phyloP scores from a whole-genome alignment of 495 filamentous ascomycete species.

The Hypoxylon lienhwacheense region DNA sequence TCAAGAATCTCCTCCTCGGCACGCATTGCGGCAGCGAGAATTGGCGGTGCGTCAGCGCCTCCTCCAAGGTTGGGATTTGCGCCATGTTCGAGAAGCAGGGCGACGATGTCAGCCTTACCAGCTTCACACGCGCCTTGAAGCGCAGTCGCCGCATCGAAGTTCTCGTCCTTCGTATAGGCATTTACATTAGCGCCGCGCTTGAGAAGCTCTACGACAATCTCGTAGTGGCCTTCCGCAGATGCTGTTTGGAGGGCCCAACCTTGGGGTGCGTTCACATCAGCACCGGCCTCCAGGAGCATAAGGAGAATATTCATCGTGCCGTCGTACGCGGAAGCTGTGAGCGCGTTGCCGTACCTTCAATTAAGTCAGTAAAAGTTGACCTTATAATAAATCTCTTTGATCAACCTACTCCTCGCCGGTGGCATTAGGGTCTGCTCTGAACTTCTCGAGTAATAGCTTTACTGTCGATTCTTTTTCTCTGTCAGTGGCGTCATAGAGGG shows the following conservation, averaged over 20 bases:
- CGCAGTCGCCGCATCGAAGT: slow-evolving; percentile 37
- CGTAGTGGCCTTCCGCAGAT: slow-evolving; percentile 38
- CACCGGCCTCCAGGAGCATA: slow-evolving; percentile 34
- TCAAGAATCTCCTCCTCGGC: slow-evolving; percentile 37
- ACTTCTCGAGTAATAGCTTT: slow-evolving; percentile 33
- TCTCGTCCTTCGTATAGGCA: slow-evolving; percentile 27
- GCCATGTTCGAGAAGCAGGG: slow-evolving; percentile 36
- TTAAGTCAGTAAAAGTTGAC: slow-evolving; percentile 8
- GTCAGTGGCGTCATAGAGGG: slow-evolving; percentile 39
- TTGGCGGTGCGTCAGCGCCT: slow-evolving; percentile 35
- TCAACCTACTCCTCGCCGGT: slow-evolving; percentile 36
- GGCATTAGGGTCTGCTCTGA: slow-evolving; percentile 36
- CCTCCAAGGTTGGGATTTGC: slow-evolving; percentile 38
- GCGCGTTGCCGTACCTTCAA: slow-evolving; percentile 36
- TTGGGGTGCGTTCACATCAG: slow-evolving; percentile 36
- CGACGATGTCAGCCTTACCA: slow-evolving; percentile 35
- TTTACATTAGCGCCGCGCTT: slow-evolving; percentile 41
- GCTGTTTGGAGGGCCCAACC: slow-evolving; percentile 41
- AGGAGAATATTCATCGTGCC: slow-evolving; percentile 35
- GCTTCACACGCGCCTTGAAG: slow-evolving; percentile 39
- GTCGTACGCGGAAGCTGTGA: slow-evolving; percentile 38
- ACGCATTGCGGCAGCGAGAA: slow-evolving; percentile 33
- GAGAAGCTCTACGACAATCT: slow-evolving; percentile 38
- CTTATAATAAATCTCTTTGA: neutral
- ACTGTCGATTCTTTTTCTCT: slow-evolving; percentile 38